phyloP scores from a whole-genome alignment of 805 yeast species.

The Saccharomyces eubayanus region DNA sequence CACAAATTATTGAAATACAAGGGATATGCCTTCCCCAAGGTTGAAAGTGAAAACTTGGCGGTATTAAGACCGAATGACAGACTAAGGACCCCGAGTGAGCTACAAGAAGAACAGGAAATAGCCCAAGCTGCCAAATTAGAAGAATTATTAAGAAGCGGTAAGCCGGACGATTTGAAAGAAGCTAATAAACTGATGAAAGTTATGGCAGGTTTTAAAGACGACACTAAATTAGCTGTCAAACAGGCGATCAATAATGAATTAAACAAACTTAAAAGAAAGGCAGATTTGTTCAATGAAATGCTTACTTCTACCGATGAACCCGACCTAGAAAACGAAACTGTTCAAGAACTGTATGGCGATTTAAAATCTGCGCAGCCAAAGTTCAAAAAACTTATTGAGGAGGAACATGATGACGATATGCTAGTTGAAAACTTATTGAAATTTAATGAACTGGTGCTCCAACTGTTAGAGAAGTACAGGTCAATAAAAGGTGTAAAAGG shows the following conservation, averaged over 20 bases:
- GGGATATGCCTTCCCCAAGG: conserved; percentile 90
- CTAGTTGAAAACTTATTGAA: conserved; percentile 56
- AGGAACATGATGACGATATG: conserved; percentile 63
- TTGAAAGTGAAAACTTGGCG: conserved; percentile 83
- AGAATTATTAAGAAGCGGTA: conserved; percentile 89
- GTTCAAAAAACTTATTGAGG: conserved; percentile 73
- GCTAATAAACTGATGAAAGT: conserved; percentile 95
- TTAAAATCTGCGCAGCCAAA: conserved; percentile 82
- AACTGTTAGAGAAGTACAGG: conserved; percentile 57
- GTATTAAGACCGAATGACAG: conserved; percentile 85
- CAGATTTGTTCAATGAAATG: conserved; percentile 85
- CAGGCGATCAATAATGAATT: conserved; percentile 78
- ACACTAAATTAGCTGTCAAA: conserved; percentile 53
- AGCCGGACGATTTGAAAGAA: conserved; percentile 89
- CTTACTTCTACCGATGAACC: conserved; percentile 40
- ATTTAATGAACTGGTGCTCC: conserved; percentile 69
- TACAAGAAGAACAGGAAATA: conserved; percentile 83
- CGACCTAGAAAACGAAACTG: conserved; percentile 49
- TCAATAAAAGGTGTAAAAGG: conserved; percentile 39
- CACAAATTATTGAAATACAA: conserved; percentile 80
- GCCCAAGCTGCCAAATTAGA: conserved; percentile 94
- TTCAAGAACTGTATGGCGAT: conserved; percentile 66
- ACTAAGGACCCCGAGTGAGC: conserved; percentile 79
- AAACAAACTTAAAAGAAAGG: conserved; percentile 74
- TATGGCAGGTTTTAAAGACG: conserved; percentile 95